phyloP scores from a whole-genome alignment of 2,329 filamentous ascomycete genomes.

The Arthroderma sp. region DNA sequence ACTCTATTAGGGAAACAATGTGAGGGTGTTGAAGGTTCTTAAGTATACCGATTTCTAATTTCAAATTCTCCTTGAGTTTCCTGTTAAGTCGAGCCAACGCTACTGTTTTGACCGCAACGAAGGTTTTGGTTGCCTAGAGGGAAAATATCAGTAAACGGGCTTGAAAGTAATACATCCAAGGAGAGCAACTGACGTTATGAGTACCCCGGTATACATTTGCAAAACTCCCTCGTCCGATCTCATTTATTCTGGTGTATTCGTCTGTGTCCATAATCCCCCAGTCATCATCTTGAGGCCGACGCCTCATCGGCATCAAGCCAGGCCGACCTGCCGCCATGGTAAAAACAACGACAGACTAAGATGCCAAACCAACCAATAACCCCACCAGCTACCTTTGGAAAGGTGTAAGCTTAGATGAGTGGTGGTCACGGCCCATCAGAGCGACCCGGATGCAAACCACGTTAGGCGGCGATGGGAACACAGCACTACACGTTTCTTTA shows the following conservation, averaged over 20 bases:
- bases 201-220: conserved; percentile 83
- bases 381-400: no score
- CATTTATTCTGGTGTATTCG: conserved; percentile 67
- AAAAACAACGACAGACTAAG: no score
- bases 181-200: conserved; percentile 54
- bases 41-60: conserved; percentile 89
- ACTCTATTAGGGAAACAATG: conserved; percentile 92
- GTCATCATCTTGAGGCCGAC: conserved; percentile 12
- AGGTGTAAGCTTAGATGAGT: no score
- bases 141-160: conserved; percentile 3
- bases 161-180: neutral
- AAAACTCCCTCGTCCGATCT: conserved; percentile 96
- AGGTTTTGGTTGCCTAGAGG: conserved; percentile 48
- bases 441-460: no score
- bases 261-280: conserved; percentile 42
- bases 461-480: no score
- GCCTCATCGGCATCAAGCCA: no score
- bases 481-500: no score
- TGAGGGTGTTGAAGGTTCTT: conserved; percentile 89
- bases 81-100: conserved; percentile 80
- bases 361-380: no score
- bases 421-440: no score
- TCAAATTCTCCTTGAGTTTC: conserved; percentile 92
- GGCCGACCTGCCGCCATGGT: no score
- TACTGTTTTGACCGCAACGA: conserved; percentile 94